phyloP scores from a whole-genome alignment of 371 early-diverging fungal species.

The Zychaea mexicana region DNA sequence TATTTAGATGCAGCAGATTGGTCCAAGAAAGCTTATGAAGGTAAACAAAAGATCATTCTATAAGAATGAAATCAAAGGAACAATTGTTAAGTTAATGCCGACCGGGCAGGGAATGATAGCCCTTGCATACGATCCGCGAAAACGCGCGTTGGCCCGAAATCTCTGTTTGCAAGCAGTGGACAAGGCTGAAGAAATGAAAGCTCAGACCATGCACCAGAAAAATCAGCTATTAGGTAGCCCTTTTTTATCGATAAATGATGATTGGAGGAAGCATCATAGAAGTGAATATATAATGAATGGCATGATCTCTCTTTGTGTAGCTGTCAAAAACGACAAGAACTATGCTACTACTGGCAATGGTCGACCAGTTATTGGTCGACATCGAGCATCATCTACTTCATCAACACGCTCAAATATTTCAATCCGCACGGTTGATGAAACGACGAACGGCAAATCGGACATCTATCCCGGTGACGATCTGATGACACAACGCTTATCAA shows the following conservation, averaged over 20 bases:
- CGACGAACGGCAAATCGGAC: background rate
- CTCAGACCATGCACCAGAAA: constrained; percentile 22
- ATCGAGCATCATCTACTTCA: constrained; percentile 24
- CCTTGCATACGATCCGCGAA: constrained; percentile 6
- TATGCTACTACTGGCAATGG: constrained; percentile 1
- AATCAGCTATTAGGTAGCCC: constrained; percentile 18
- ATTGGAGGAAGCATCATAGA: too few relatives aligned
- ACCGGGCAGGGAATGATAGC: background rate
- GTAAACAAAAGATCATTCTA: constrained; percentile 14
- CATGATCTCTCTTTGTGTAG: background rate
- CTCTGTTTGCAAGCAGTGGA: constrained; percentile 37
- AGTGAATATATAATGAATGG: too few relatives aligned
- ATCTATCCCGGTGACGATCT: constrained; percentile 15
- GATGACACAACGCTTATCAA: constrained; percentile 29
- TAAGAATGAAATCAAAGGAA: background rate
- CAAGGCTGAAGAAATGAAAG: constrained; percentile 40
- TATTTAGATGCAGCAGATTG: constrained; percentile 49
- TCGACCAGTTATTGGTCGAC: constrained; percentile 12
- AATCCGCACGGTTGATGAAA: background rate
- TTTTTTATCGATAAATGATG: background rate
- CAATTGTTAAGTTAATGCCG: background rate
- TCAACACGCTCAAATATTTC: constrained; percentile 18
- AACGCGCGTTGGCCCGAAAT: constrained; percentile 15
- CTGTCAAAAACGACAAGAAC: constrained; percentile 16
- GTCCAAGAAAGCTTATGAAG: constrained; percentile 42